Evolutionary conservation across 805 yeast genomes (phyloP).

Genomic region (Cyberlindnera maclurae): DNA sequence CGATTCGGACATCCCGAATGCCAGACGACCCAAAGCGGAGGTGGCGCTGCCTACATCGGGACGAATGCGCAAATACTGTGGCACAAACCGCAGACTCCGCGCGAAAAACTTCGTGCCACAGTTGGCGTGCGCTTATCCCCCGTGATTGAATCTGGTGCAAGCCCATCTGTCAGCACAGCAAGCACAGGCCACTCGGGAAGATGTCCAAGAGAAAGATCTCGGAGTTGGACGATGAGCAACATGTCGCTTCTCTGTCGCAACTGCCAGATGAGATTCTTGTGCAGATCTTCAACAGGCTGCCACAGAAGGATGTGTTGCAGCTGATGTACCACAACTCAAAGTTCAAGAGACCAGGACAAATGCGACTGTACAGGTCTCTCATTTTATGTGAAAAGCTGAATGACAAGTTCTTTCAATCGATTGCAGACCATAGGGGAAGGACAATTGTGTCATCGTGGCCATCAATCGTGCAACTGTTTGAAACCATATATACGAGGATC

Average conservation of each 20-base stretch:
- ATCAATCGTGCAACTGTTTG: slow-evolving; percentile 13
- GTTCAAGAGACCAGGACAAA: slow-evolving; percentile 11
- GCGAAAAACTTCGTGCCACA: no score
- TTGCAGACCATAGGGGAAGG: slow-evolving; percentile 5
- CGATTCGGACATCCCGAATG: no score
- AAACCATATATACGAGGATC: slow-evolving; percentile 7
- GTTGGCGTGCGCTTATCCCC: no score
- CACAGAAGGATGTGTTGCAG: slow-evolving; percentile 15
- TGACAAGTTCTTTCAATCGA: slow-evolving; percentile 15
- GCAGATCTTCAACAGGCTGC: slow-evolving; percentile 8
- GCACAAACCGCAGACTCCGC: no score
- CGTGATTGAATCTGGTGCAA: no score
- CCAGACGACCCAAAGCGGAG: no score
- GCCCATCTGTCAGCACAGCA: no score
- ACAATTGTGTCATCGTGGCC: slow-evolving; percentile 17
- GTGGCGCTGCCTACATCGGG: no score
- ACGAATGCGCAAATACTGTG: no score
- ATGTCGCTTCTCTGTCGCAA: background rate
- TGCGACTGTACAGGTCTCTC: slow-evolving; percentile 17
- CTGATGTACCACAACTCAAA: slow-evolving; percentile 9
- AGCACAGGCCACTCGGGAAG: no score
- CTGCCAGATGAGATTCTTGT: slow-evolving; percentile 17
- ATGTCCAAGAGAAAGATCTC: no score
- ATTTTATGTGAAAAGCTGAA: slow-evolving; percentile 21
- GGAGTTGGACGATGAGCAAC: no score